These are phyloP conservation scores for Euphorbia celastroides DNA, from an alignment of 441 rosid species.

Conservation along the genomic window DNA sequence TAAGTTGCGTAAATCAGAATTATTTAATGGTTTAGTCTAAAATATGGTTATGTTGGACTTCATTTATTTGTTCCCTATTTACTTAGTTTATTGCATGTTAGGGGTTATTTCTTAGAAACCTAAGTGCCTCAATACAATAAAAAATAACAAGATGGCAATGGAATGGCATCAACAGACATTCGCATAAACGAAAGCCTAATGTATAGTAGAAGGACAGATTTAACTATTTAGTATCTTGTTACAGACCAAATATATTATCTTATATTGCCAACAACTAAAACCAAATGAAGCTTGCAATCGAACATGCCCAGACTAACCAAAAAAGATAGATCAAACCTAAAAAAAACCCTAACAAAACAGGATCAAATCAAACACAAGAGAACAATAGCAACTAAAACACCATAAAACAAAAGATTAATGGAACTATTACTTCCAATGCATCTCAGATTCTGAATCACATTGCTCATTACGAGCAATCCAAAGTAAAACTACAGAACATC, in stretches of 20 bases:
- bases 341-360: background rate
- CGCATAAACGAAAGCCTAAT: background rate
- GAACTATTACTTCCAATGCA: background rate
- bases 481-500: background rate
- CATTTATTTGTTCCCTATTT: too few species aligned
- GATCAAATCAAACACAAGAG: background rate
- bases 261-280: background rate
- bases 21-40: too few species aligned
- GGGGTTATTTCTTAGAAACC: too few species aligned
- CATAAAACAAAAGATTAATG: background rate
- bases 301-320: constrained; percentile 1
- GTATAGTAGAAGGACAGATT: background rate
- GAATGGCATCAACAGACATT: background rate
- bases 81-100: too few species aligned
- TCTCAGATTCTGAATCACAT: too few species aligned
- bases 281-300: background rate
- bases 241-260: background rate
- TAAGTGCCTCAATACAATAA: too few species aligned
- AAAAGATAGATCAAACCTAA: too few species aligned
- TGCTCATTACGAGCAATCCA: background rate
- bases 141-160: too few species aligned
- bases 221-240: background rate
- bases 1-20: background rate
- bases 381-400: background rate
- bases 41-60: too few species aligned